Conservation (phyloP, 2,329 filamentous ascomycete genomes). For the Aspergillus thermomutatus region DNA sequence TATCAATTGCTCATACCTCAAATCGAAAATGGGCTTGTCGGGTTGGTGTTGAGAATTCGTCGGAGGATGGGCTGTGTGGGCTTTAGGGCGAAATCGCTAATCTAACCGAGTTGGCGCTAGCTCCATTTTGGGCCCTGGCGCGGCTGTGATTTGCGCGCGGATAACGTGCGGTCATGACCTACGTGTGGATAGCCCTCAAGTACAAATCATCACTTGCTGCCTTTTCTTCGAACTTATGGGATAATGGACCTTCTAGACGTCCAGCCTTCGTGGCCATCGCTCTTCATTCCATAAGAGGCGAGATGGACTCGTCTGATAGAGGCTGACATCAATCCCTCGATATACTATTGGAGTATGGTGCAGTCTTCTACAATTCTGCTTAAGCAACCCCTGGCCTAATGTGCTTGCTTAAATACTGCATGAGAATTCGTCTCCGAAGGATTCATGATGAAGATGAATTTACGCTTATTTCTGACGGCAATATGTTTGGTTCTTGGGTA, state of each 20-base stretch:
- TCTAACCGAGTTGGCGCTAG: constrained; percentile 40
- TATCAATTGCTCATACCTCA: constrained; percentile 38
- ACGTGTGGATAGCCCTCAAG: background rate
- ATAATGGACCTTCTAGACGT: background rate
- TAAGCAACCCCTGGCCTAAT: background rate
- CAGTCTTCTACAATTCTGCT: background rate
- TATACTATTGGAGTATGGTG: background rate
- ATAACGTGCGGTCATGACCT: background rate
- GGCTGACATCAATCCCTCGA: background rate
- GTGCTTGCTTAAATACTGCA: background rate
- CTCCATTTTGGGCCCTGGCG: constrained; percentile 14
- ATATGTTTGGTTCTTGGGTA: background rate
- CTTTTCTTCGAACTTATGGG: background rate
- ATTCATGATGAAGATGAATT: background rate
- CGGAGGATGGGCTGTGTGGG: constrained; percentile 41
- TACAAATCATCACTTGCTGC: background rate
- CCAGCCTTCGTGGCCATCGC: background rate
- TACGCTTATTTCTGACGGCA: background rate
- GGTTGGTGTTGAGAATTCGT: constrained; percentile 41
- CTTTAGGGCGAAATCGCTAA: constrained; percentile 46
- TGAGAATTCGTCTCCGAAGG: background rate
- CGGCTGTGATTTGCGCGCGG: constrained; percentile 9
- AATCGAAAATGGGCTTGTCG: constrained; percentile 44
- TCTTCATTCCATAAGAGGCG: background rate
- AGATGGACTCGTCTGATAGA: background rate